These are phyloP conservation scores for Xylaria sp. DNA, from an alignment of 2,329 filamentous ascomycete species.

Conservation along the genomic window DNA sequence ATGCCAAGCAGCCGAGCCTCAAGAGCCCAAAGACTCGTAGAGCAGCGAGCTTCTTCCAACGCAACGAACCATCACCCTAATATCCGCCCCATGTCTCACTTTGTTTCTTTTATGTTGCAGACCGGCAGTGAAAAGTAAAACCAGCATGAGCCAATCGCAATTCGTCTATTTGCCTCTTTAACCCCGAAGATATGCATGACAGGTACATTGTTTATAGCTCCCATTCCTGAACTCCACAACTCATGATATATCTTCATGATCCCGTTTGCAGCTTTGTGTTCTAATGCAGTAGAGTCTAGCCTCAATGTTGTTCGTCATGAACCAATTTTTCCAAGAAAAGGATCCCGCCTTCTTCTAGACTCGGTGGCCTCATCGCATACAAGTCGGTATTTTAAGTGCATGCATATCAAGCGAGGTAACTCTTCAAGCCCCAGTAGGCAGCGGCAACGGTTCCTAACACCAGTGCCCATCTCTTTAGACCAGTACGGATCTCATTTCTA, in stretches of 20 bases:
- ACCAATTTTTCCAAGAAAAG: not conserved
- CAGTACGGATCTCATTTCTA: constrained; percentile 39
- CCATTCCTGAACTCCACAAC: constrained; percentile 16
- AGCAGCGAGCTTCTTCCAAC: not conserved
- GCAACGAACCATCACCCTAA: no score
- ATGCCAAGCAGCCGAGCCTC: not conserved
- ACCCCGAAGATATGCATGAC: not conserved
- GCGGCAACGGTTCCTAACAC: constrained; percentile 35
- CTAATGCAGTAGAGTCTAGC: not conserved
- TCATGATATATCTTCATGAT: not conserved
- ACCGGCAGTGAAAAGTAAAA: not conserved
- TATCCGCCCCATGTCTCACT: not conserved
- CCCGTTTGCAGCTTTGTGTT: constrained; percentile 1
- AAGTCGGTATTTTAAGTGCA: not conserved
- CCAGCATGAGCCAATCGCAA: not conserved
- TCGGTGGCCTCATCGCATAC: constrained; percentile 1
- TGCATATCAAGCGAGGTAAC: constrained; percentile 26
- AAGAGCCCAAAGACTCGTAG: not conserved
- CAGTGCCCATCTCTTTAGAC: constrained; percentile 39
- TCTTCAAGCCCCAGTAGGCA: constrained; percentile 31
- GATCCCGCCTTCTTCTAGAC: not conserved
- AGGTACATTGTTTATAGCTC: not conserved
- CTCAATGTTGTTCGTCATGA: constrained; percentile 1
- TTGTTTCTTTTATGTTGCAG: not conserved
- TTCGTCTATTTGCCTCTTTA: not conserved